These are phyloP conservation scores for Exophiala sp. DNA, from an alignment of 2,329 filamentous ascomycete genomes.

Conservation along the genomic window DNA sequence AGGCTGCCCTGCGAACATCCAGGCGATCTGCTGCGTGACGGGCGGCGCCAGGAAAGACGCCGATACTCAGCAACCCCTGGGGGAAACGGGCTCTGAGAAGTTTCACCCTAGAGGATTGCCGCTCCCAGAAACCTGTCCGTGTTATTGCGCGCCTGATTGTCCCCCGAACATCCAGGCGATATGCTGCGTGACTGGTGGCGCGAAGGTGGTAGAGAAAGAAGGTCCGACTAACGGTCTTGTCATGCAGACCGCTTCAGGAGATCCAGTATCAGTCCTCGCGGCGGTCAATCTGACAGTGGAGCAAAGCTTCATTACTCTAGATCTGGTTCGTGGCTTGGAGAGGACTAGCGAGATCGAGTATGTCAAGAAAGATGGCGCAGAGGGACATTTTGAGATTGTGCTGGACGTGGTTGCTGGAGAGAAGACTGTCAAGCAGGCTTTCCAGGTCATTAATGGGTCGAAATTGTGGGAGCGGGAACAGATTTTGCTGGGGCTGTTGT, in stretches of 20 bases:
- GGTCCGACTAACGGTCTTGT: neutral
- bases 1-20: conserved; percentile 6
- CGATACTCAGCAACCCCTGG: no score
- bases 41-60: neutral
- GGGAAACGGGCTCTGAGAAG: no score
- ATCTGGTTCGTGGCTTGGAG: conserved; percentile 15
- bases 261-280: conserved; percentile 14
- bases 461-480: conserved; percentile 15
- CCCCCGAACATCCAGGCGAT: conserved; percentile 6
- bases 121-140: conserved; percentile 6
- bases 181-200: conserved; percentile 8
- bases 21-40: conserved; percentile 11
- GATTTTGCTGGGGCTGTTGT: conserved; percentile 15
- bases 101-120: no score
- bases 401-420: conserved; percentile 77
- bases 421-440: conserved; percentile 51
- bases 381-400: conserved; percentile 86
- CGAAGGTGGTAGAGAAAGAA: neutral
- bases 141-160: conserved; percentile 9
- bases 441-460: conserved; percentile 19
- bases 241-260: conserved; percentile 3
- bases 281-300: conserved; percentile 14
- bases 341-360: conserved; percentile 9
- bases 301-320: conserved; percentile 20
- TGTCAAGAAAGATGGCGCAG: neutral